These are phyloP conservation scores for Clarireedia monteithiana DNA, from an alignment of 2,329 filamentous ascomycete species.

Conservation along the genomic window DNA sequence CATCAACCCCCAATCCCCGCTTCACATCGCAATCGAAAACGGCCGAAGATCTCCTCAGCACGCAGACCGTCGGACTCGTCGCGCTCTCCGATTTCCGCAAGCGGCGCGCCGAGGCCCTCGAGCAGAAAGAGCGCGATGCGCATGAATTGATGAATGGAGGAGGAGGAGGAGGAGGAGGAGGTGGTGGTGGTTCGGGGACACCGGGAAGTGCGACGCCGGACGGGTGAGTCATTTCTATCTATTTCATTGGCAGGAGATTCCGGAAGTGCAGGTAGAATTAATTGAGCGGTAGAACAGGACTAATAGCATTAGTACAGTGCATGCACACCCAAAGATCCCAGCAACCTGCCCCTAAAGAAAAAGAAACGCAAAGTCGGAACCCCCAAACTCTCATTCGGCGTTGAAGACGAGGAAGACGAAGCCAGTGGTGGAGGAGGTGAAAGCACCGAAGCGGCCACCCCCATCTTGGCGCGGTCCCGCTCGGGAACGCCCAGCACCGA, in stretches of 20 bases:
- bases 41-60: slow-evolving; percentile 29
- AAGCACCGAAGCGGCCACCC: slow-evolving; percentile 32
- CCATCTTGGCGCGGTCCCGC: slow-evolving; percentile 27
- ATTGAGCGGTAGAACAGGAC: slow-evolving; percentile 11
- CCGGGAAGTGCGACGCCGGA: slow-evolving; percentile 31
- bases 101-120: slow-evolving; percentile 85
- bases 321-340: slow-evolving; percentile 35
- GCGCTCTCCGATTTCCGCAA: slow-evolving; percentile 92
- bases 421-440: slow-evolving; percentile 17
- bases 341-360: slow-evolving; percentile 29
- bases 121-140: slow-evolving; percentile 78
- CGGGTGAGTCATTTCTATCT: slow-evolving; percentile 40
- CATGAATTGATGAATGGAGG: slow-evolving; percentile 48
- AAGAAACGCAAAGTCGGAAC: slow-evolving; percentile 40
- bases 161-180: neutral
- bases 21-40: slow-evolving; percentile 28
- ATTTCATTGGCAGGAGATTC: slow-evolving; percentile 9
- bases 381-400: slow-evolving; percentile 55
- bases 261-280: too few species aligned
- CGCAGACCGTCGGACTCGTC: slow-evolving; percentile 67
- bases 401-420: slow-evolving; percentile 38
- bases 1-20: slow-evolving; percentile 27
- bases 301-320: slow-evolving; percentile 29
- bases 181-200: neutral
- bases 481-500: slow-evolving; percentile 22